Evolutionary conservation across 179 eudicot genomes (phyloP).

Genomic region (Silene coronaria): DNA sequence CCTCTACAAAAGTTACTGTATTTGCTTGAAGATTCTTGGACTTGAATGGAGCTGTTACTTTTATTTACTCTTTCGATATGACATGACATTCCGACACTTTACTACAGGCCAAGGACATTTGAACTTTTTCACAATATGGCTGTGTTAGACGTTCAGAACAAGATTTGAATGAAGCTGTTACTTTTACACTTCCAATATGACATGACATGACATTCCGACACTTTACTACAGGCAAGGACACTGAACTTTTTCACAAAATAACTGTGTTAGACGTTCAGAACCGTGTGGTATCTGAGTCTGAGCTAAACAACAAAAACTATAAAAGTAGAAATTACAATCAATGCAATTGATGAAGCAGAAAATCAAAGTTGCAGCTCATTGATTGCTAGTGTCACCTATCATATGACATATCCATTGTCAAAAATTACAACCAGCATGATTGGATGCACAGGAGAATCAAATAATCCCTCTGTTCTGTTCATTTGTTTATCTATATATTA

Average conservation of each 20-base stretch:
- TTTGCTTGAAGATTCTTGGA: no score
- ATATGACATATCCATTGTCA: conserved; percentile 22
- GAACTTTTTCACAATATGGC: not conserved
- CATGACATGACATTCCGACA: no score
- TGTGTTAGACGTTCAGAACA: not conserved
- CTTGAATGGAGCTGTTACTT: no score
- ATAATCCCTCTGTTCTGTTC: not conserved
- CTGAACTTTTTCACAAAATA: not conserved
- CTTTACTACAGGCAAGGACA: no score
- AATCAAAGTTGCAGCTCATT: conserved; percentile 9
- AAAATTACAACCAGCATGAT: conserved; percentile 27
- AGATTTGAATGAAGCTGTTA: no score
- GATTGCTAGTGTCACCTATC: conserved; percentile 22
- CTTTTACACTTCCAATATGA: no score
- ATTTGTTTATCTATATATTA: no score
- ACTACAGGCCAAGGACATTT: not conserved
- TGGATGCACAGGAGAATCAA: conserved; percentile 9
- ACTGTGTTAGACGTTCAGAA: not conserved
- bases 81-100: not conserved
- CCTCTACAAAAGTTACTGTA: no score
- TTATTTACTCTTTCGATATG: not conserved
- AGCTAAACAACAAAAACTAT: not conserved
- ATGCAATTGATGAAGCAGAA: no score
- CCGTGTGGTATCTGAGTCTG: not conserved
- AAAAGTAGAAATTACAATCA: not conserved